phyloP scores from a whole-genome alignment of 31 red algal species.

The Odonthalia washingtoniensis region DNA sequence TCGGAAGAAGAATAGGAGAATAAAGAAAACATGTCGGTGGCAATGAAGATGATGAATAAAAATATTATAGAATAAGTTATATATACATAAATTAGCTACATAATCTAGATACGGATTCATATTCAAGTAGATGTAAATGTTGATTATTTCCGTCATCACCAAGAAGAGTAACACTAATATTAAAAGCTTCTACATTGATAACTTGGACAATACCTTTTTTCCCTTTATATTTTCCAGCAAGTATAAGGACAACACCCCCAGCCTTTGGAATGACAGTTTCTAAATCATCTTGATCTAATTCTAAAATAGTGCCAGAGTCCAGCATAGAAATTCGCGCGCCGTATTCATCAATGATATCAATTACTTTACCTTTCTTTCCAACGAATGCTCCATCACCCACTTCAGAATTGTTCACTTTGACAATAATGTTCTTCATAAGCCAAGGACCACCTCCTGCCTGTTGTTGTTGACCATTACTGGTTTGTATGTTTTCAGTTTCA shows the following conservation, averaged over 20 bases:
- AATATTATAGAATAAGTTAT: no score
- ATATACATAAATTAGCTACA: neutral
- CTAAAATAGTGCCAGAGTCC: no score
- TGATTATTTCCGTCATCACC: conserved; percentile 4
- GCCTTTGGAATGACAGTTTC: no score
- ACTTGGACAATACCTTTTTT: conserved; percentile 46
- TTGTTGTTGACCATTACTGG: neutral
- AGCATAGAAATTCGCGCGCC: conserved; percentile 51
- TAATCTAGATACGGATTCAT: conserved; percentile 58
- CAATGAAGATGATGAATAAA: no score
- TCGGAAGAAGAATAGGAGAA: no score
- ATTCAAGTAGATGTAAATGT: conserved; percentile 47
- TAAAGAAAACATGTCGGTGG: no score
- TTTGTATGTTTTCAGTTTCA: conserved; percentile 4
- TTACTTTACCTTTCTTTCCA: conserved; percentile 63
- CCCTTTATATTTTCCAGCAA: conserved; percentile 39
- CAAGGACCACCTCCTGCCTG: conserved; percentile 46
- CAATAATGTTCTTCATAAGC: conserved; percentile 55
- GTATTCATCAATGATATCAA: conserved; percentile 62
- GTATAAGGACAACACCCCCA: no score
- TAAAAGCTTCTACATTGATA: conserved; percentile 63
- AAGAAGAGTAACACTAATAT: conserved; percentile 37
- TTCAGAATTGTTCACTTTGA: conserved; percentile 58
- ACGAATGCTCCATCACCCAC: conserved; percentile 45
- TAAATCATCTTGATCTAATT: no score